Evolutionary conservation across 345 rosid species (phyloP).

Genomic region (Eucalyptus curtisii): DNA sequence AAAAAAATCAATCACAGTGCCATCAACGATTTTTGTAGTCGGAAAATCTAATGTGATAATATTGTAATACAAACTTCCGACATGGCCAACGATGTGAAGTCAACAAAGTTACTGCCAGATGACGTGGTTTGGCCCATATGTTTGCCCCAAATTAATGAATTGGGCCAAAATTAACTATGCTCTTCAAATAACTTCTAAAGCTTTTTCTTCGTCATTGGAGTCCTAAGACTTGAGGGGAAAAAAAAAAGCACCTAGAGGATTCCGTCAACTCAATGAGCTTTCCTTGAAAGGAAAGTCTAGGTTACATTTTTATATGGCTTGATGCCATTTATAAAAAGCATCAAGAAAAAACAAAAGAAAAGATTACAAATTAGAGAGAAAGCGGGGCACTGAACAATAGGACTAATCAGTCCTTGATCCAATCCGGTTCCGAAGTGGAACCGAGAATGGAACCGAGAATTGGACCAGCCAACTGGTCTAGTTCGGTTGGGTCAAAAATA

Average conservation of each 20-base stretch:
- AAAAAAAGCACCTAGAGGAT: not conserved
- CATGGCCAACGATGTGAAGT: not conserved
- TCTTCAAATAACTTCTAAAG: not conserved
- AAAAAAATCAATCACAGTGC: not conserved
- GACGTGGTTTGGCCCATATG: not conserved
- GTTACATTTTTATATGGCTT: not conserved
- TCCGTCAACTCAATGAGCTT: not conserved
- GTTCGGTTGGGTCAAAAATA: too few species aligned
- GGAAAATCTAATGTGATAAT: not conserved
- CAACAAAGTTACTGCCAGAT: not conserved
- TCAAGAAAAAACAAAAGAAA: not conserved
- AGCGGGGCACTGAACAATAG: too few species aligned
- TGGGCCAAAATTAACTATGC: too few species aligned
- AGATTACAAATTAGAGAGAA: not conserved
- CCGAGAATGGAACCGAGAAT: too few species aligned
- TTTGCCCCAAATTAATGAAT: not conserved
- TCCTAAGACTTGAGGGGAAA: not conserved
- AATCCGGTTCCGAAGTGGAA: rapidly evolving
- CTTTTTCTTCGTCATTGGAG: not conserved
- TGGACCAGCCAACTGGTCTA: too few species aligned
- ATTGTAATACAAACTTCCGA: not conserved
- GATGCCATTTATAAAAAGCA: not conserved
- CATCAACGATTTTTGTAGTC: not conserved
- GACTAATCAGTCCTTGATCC: too few species aligned
- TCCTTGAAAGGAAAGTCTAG: not conserved